These are phyloP conservation scores for Pseudotsuga menziesii DNA, from an alignment of 75 land plant genomes.

Conservation along the genomic window DNA sequence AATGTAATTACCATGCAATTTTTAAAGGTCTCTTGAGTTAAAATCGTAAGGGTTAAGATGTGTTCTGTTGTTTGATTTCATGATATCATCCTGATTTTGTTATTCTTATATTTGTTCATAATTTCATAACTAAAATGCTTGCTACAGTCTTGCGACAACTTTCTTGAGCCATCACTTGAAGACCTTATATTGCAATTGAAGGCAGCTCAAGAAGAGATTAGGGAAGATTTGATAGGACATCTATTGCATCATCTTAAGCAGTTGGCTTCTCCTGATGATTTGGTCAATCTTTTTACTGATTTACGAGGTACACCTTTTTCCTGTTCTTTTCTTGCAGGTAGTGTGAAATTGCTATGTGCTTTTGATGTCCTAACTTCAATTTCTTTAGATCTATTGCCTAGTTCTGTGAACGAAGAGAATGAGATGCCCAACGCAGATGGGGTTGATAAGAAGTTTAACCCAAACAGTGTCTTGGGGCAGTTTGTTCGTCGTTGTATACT, in stretches of 20 bases:
- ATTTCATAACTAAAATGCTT: not conserved
- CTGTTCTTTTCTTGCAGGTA: not conserved
- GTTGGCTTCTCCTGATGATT: constrained; percentile 79
- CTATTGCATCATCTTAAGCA: constrained; percentile 38
- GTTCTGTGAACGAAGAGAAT: constrained; percentile 18
- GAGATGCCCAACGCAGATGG: constrained; percentile 56
- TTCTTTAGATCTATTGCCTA: constrained; percentile 50
- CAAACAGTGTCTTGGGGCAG: constrained; percentile 65
- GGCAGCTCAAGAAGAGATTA: constrained; percentile 27
- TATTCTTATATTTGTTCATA: no score
- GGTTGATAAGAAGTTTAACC: constrained; percentile 68
- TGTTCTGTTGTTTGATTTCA: no score
- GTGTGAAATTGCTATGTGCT: not conserved
- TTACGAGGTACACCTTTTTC: constrained; percentile 41
- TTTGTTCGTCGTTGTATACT: constrained; percentile 86
- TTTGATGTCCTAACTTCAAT: not conserved
- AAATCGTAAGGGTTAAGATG: no score
- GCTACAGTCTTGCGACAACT: constrained; percentile 61
- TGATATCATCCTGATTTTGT: no score
- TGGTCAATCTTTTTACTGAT: constrained; percentile 69
- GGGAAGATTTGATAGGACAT: constrained; percentile 50
- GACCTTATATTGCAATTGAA: constrained; percentile 63
- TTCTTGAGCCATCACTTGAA: constrained; percentile 74
- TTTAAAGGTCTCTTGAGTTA: no score
- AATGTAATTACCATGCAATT: no score